Base-by-base conservation (phyloP, 768 basidiomycete species). In the Hygrophorus pudorinus region DNA sequence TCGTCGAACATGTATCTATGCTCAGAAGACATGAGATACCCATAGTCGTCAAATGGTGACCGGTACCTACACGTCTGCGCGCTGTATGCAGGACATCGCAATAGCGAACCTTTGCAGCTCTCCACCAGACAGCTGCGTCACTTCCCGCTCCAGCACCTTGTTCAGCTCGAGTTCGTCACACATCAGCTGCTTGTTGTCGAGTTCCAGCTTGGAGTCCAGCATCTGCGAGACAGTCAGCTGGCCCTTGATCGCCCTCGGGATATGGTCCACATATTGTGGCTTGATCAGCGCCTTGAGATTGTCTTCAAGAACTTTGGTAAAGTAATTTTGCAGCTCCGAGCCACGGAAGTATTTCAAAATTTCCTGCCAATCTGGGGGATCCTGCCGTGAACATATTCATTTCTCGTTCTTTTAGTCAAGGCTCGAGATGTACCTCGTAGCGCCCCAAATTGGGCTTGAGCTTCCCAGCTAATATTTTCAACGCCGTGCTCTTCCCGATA, bases 201-300 rank as follows among this genome's bases (percentile, higher is more conserved):
- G 72, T 61, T 99, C 91, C 24, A 82, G 65, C 66, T 97, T 97
- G 21, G 78, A 77, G 56, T 92, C 85, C 48, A 99, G 78, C 94
- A 99, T 97, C 57, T 89, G 72, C 5, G 73, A 68, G 20, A 99
- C 93, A 2, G 83, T 84, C 73, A 88, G 75, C 38, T 67, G 72
- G 43, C 85, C 91, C 65, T 98, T 94, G 72, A 99, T 88, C 32
- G 91, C 90, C 34, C 84, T 79, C 3, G 96, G 96, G 56, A 99
- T 97, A 62, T 98, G 93, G 61, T 99, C 96, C 51, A 99, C 96
- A 60, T 99, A 99, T 76, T 99, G 96, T 1, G 96, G 96, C 65
- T 99, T 99, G 63, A 98, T 98, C 49, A 99, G 77, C 1, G 96
- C 93, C 70, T 97, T 98, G 59, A 98, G 70, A 58, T 99, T 92